Evolutionary conservation across 169 alveolate genomes (phyloP), one percentile per base, ranked within the genome.

Genomic region (Plasmodium vinckei): DNA sequence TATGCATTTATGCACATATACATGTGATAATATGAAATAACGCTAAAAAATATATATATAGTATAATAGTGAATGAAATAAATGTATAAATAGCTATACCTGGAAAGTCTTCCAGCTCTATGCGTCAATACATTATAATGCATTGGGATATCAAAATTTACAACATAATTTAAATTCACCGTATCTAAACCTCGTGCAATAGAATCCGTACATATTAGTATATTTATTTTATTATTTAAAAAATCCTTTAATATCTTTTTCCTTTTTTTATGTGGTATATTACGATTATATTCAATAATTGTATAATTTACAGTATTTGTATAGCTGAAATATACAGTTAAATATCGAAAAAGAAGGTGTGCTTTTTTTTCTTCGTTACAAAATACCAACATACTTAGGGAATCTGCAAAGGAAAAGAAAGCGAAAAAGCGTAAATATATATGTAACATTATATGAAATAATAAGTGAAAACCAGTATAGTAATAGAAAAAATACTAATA

Each of bases 171-270:
- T 53, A 97, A 94, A 46, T 95, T 97, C 25, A 96, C 95, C 15
- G 97, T 95, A 89, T 97, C 98, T 56, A 97, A 79, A 27, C 99
- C 98, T 92, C 99, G 92, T 39, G 98, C 93, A 21, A 98, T 98
- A 7, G 96, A 97, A 86, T 97, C 98, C 1, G 98, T 97, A 39
- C 98, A 98, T 42, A 97, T 95, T 82, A 97, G 79, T 23, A 96
- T 96, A 68, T 82, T 46, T 51, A 67, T 21, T n/a, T 65, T 53
- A 27, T 67, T 56, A 19, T n/a, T 42, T 17, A 82, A 49, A 68
- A 82, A 82, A 9, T 67, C 23, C 7, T 54, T 82, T 44, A 82
- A 23, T 10, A 67, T 82, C 33, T 17, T 65, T 33, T 65, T 82
- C 53, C 15, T 82, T 15, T 51, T 53, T 15, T 23, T 53, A 12